Conservation (phyloP, 441 rosid species). For the Isatis lusitanica region DNA sequence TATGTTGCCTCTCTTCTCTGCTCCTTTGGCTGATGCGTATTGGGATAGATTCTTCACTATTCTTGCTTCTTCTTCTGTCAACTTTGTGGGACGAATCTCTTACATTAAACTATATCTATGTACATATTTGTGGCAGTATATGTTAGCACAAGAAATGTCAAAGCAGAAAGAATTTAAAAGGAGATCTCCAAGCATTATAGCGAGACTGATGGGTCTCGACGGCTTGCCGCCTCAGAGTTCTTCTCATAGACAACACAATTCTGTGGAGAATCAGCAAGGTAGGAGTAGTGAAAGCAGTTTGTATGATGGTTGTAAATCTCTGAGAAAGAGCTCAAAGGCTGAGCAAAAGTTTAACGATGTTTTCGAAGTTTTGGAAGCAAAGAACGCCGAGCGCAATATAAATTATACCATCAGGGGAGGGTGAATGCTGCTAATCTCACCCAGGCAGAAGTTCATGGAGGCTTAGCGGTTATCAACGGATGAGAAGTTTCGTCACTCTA, state of each 20-base stretch:
- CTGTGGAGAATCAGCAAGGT: conserved; percentile 38
- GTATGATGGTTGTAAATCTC: conserved; percentile 52
- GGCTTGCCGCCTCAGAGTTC: conserved; percentile 65
- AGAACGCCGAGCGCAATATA: conserved; percentile 45
- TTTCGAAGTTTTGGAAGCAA: conserved; percentile 76
- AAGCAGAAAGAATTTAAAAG: conserved; percentile 64
- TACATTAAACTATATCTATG: conserved; percentile 40
- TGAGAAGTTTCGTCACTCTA: conserved; percentile 69
- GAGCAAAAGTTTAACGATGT: conserved; percentile 94
- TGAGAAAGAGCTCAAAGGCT: conserved; percentile 65
- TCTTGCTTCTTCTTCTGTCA: conserved; percentile 66
- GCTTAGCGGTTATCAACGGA: too few relatives aligned
- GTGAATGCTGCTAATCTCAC: conserved; percentile 45
- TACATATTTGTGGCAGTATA: conserved; percentile 66
- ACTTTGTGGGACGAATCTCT: conserved; percentile 57
- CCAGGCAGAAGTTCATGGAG: conserved; percentile 68
- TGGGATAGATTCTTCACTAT: conserved; percentile 79
- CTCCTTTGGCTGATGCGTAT: conserved; percentile 78
- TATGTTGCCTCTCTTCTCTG: conserved; percentile 77
- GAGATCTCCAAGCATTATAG: conserved; percentile 80
- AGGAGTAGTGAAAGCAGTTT: conserved; percentile 41
- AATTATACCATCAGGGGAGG: conserved; percentile 37
- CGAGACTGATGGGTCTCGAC: conserved; percentile 94
- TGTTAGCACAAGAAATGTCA: conserved; percentile 81
- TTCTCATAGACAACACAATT: conserved; percentile 44